Conservation (phyloP, 2,329 filamentous ascomycete species). For the Fusarium ambrosium region DNA sequence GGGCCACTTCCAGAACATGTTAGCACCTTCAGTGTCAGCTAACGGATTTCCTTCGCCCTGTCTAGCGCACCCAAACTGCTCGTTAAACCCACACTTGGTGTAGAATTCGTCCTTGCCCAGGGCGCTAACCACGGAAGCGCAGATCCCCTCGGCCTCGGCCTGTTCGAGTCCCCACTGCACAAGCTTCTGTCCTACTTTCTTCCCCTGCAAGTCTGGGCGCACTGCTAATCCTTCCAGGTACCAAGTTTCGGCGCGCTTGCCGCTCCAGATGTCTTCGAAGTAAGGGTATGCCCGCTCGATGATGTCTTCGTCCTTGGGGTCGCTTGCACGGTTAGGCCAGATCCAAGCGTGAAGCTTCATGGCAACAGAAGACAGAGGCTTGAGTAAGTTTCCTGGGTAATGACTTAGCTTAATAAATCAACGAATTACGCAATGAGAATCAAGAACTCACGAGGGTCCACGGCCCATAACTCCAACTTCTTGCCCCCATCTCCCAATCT, state of each 20-base stretch:
- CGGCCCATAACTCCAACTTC: slow-evolving; percentile 15
- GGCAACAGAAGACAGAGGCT: slow-evolving; percentile 24
- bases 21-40: slow-evolving; percentile 14
- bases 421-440: neutral
- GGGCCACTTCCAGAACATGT: slow-evolving; percentile 43
- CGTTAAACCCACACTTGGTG: slow-evolving; percentile 34
- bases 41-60: slow-evolving; percentile 33
- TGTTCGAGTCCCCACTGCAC: slow-evolving; percentile 58
- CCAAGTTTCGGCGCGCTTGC: slow-evolving; percentile 47
- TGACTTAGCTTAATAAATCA: neutral
- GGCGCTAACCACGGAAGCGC: slow-evolving; percentile 55
- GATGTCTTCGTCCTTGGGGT: slow-evolving; percentile 28
- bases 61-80: slow-evolving; percentile 27
- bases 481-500: slow-evolving; percentile 33
- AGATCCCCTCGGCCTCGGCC: slow-evolving; percentile 53
- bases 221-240: slow-evolving; percentile 55
- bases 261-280: slow-evolving; percentile 37
- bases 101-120: slow-evolving; percentile 57
- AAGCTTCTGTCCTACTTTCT: slow-evolving; percentile 53
- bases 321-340: slow-evolving; percentile 25
- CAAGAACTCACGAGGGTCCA: slow-evolving; percentile 35
- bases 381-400: slow-evolving; percentile 34
- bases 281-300: slow-evolving; percentile 33
- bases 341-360: slow-evolving; percentile 27
- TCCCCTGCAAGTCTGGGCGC: slow-evolving; percentile 55